Evolutionary conservation across 768 basidiomycete genomes (phyloP).

Genomic region (Tubosaeta sp.): DNA sequence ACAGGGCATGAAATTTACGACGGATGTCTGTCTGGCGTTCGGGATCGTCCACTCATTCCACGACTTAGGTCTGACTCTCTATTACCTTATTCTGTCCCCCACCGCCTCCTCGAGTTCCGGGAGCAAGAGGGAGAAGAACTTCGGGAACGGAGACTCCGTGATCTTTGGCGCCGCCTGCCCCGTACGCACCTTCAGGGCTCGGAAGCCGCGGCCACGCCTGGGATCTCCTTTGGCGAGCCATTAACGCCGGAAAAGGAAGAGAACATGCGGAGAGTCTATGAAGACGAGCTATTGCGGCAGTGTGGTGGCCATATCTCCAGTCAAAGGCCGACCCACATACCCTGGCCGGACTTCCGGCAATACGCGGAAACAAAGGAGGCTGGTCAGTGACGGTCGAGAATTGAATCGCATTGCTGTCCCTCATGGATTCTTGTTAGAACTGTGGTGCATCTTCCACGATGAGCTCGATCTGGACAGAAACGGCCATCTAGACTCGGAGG

Average conservation of each 20-base stretch:
- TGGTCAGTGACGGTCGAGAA: slow-evolving; percentile 44
- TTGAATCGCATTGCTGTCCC: slow-evolving; percentile 11
- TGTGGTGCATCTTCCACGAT: slow-evolving; percentile 89
- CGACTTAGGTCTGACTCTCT: slow-evolving; percentile 53
- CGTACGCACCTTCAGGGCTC: slow-evolving; percentile 25
- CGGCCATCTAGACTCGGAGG: slow-evolving; percentile 68
- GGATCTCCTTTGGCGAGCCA: slow-evolving; percentile 13
- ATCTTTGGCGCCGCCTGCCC: slow-evolving; percentile 61
- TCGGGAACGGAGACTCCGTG: slow-evolving; percentile 56
- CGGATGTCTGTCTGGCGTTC: slow-evolving; percentile 46
- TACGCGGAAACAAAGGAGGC: slow-evolving; percentile 81
- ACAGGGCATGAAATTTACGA: slow-evolving; percentile 52
- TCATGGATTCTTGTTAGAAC: slow-evolving; percentile 45
- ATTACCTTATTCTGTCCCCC: slow-evolving; percentile 37
- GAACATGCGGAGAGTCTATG: slow-evolving; percentile 65
- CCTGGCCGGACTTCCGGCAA: slow-evolving; percentile 67
- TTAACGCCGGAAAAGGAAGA: slow-evolving; percentile 55
- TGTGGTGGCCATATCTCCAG: slow-evolving; percentile 44
- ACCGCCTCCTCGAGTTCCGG: slow-evolving; percentile 60
- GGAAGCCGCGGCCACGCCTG: slow-evolving; percentile 18
- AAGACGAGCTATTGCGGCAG: slow-evolving; percentile 64
- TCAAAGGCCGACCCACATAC: slow-evolving; percentile 44
- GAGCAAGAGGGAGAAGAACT: slow-evolving; percentile 57
- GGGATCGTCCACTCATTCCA: slow-evolving; percentile 55
- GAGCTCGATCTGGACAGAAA: slow-evolving; percentile 89